phyloP scores from a whole-genome alignment of 257 asterid genomes.

The Catharanthus roseus region DNA sequence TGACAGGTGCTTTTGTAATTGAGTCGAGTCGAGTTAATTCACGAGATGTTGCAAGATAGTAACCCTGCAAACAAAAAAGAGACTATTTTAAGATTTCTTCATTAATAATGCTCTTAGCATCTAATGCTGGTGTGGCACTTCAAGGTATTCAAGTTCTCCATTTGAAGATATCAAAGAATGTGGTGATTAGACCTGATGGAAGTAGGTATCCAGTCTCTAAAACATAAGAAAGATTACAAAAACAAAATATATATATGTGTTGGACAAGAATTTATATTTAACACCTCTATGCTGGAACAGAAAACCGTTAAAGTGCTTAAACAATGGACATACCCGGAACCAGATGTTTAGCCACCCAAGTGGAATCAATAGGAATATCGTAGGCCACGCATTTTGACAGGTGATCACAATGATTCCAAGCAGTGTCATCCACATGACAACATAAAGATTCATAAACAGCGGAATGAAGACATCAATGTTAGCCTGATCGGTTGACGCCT shows the following conservation, averaged over 20 bases:
- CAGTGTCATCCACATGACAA: slow-evolving; percentile 51
- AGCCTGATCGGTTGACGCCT: slow-evolving; percentile 92
- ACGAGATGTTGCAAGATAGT: slow-evolving; percentile 80
- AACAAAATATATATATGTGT: neutral
- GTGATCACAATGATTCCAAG: slow-evolving; percentile 70
- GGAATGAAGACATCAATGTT: slow-evolving; percentile 80
- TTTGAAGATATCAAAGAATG: neutral
- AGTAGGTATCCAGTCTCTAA: neutral
- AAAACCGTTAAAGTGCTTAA: neutral
- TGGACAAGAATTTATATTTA: neutral
- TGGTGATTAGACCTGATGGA: neutral
- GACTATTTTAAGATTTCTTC: neutral
- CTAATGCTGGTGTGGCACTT: neutral
- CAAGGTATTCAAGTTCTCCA: neutral
- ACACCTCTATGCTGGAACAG: neutral
- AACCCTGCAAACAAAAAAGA: slow-evolving; percentile 52
- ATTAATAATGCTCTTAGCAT: neutral
- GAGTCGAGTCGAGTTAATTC: slow-evolving; percentile 91
- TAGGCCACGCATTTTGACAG: slow-evolving; percentile 96
- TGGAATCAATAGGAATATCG: slow-evolving; percentile 65
- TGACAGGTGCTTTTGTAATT: slow-evolving; percentile 93
- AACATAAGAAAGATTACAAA: neutral
- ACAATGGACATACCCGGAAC: slow-evolving; percentile 60
- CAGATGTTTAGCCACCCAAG: slow-evolving; percentile 88
- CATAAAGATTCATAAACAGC: slow-evolving; percentile 45